Evolutionary conservation across 148 eudicot species (phyloP), one percentile per base, ranked within the genome.

Genomic region (Rheum nobile): DNA sequence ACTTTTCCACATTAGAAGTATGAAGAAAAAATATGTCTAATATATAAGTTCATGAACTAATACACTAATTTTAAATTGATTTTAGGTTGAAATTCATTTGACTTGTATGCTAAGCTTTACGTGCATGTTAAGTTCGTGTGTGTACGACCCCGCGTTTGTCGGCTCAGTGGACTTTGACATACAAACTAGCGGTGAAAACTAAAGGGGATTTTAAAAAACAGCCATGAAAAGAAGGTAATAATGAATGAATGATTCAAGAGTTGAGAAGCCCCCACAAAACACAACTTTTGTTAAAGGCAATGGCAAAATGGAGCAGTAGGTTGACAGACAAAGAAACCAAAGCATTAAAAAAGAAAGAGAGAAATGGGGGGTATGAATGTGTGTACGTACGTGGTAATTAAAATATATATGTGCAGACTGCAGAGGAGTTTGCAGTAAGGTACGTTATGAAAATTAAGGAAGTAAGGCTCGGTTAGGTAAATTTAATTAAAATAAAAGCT

Each of bases 201-300:
- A 54, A 22, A 54, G 28, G 14, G 32, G 9, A 32, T n/a, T n/a
- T n/a, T n/a, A 48, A 32, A 7, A 48, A 73, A 70, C 7, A 32
- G 75, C 22, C 38, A 44, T 73, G 41, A 73, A 73, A 73, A 73
- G 75, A 26, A 32, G 61, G 75, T 73, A 73, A 73, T 73, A 73
- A 73, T 73, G 75, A 73, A 73, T 73, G 75, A 73, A 50, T 73
- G 75, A 73, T 73, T 73, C 17, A 22, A 73, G 35, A 73, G 17
- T 31, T 8, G 35, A 52, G 61, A 73, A 52, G 59, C 26, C 52
- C 75, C 55, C 32, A 59, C 67, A 26, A 26, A 10, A 39, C 19
- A 65, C 70, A 71, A 39, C 52, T 73, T 73, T 73, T 73, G 21
- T 50, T 71, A 73, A 73, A 73, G 61, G 35, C 63, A 73, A 46